Evolutionary conservation across 129 eudicot genomes (phyloP).

Genomic region (Erigeron canadensis): DNA sequence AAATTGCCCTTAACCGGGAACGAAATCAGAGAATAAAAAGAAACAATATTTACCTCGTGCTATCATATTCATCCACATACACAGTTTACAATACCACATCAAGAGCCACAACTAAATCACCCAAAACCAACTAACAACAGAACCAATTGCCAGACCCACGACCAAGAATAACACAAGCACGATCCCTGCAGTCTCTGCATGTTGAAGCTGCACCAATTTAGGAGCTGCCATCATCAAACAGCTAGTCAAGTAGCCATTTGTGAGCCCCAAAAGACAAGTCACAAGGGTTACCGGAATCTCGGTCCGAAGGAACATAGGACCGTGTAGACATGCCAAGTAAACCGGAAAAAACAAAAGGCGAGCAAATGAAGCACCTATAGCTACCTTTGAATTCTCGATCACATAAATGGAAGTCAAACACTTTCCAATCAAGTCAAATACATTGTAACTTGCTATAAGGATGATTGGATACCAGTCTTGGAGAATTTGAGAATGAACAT

Average conservation of each 20-base stretch:
- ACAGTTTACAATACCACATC: conserved; percentile 1
- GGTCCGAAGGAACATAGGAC: conserved; percentile 73
- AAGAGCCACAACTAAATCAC: conserved; percentile 47
- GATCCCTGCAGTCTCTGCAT: conserved; percentile 91
- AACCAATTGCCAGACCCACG: conserved; percentile 75
- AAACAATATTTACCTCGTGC: conserved; percentile 19
- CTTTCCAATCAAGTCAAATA: conserved; percentile 87
- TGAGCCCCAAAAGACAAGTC: conserved; percentile 92
- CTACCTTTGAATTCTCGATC: conserved; percentile 64
- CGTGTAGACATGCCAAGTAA: conserved; percentile 76
- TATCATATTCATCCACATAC: conserved; percentile 9
- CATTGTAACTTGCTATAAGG: conserved; percentile 67
- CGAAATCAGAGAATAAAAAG: background rate
- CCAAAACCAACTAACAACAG: conserved; percentile 94
- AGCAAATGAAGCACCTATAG: conserved; percentile 72
- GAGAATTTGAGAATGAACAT: conserved; percentile 68
- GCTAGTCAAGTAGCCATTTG: conserved; percentile 90
- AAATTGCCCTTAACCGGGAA: background rate
- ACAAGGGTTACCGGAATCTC: conserved; percentile 81
- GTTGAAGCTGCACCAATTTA: conserved; percentile 74
- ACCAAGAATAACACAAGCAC: conserved; percentile 77
- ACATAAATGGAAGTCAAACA: conserved; percentile 63
- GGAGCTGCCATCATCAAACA: conserved; percentile 80
- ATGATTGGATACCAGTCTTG: conserved; percentile 87
- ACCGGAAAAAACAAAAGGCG: conserved; percentile 75